These are phyloP conservation scores for Aureobasidium leucospermi DNA, from an alignment of 2,329 filamentous ascomycete species.

Conservation along the genomic window DNA sequence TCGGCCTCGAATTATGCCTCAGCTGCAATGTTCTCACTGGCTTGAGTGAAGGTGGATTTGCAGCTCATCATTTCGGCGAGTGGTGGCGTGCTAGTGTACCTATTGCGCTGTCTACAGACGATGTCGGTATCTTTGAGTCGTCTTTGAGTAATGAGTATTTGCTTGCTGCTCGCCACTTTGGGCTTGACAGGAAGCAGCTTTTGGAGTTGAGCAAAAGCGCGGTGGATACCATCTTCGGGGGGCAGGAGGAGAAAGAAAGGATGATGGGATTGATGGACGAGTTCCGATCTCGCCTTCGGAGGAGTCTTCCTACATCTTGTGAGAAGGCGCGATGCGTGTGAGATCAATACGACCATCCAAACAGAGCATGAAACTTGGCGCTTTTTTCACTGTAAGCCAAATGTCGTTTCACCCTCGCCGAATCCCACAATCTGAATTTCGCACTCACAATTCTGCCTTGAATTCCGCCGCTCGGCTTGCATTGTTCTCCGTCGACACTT, in stretches of 20 bases:
- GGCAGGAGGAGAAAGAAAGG: slow-evolving; percentile 52
- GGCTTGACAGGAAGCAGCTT: slow-evolving; percentile 42
- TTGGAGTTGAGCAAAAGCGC: slow-evolving; percentile 53
- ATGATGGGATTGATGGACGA: slow-evolving; percentile 29
- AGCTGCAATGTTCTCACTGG: slow-evolving; percentile 74
- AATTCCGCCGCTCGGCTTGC: no score
- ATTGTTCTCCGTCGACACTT: no score
- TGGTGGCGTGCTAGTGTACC: slow-evolving; percentile 55
- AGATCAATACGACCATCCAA: no score
- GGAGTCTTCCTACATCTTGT: no score
- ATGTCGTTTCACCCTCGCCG: no score
- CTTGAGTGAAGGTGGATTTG: slow-evolving; percentile 58
- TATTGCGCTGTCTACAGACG: slow-evolving; percentile 70
- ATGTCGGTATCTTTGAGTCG: slow-evolving; percentile 75
- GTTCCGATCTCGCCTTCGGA: no score
- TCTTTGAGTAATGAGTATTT: slow-evolving; percentile 69
- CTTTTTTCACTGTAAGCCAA: no score
- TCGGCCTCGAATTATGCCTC: slow-evolving; percentile 70
- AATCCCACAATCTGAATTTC: no score
- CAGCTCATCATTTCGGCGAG: slow-evolving; percentile 69
- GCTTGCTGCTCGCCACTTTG: slow-evolving; percentile 65
- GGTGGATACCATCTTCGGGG: slow-evolving; percentile 60
- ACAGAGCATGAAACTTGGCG: no score
- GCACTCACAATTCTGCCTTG: no score
- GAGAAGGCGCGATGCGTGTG: no score